These are phyloP conservation scores for Terfezia claveryi DNA, from an alignment of 495 filamentous ascomycete species.

Conservation along the genomic window DNA sequence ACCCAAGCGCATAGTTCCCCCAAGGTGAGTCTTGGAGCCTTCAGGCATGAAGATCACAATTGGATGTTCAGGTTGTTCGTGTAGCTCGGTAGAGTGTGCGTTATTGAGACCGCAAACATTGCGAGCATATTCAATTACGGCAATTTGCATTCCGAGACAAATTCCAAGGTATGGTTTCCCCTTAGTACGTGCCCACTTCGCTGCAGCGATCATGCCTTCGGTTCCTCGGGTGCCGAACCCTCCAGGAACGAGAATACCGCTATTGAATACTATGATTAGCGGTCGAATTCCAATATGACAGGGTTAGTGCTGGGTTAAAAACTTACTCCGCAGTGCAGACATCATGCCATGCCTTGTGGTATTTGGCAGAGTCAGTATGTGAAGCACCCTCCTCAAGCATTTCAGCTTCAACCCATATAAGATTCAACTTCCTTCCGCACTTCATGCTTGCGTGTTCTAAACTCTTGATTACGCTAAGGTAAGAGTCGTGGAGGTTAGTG, in stretches of 20 bases:
- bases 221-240: conserved; percentile 71
- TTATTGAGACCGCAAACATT: conserved; percentile 37
- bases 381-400: conserved; percentile 47
- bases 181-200: conserved; percentile 63
- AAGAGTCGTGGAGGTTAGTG: conserved; percentile 56
- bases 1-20: conserved; percentile 86
- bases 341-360: conserved; percentile 72
- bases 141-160: conserved; percentile 87
- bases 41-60: conserved; percentile 87
- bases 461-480: conserved; percentile 59
- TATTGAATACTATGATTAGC: background rate
- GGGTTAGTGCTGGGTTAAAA: conserved; percentile 15
- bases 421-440: conserved; percentile 53
- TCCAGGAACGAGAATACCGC: conserved; percentile 38
- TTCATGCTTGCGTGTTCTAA: conserved; percentile 84
- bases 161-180: conserved; percentile 71
- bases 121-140: conserved; percentile 74
- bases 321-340: conserved; percentile 38
- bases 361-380: conserved; percentile 41
- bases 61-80: conserved; percentile 27
- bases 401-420: conserved; percentile 66
- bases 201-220: conserved; percentile 69
- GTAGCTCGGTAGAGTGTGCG: conserved; percentile 18
- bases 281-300: conserved; percentile 11
- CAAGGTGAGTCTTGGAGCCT: conserved; percentile 43